A percentile compares a stretch with the other conserved stretches of the same genome.
These are phyloP conservation scores for Carpinus viminea DNA, from an alignment of 306 rosid genomes.

Conservation along the genomic window DNA sequence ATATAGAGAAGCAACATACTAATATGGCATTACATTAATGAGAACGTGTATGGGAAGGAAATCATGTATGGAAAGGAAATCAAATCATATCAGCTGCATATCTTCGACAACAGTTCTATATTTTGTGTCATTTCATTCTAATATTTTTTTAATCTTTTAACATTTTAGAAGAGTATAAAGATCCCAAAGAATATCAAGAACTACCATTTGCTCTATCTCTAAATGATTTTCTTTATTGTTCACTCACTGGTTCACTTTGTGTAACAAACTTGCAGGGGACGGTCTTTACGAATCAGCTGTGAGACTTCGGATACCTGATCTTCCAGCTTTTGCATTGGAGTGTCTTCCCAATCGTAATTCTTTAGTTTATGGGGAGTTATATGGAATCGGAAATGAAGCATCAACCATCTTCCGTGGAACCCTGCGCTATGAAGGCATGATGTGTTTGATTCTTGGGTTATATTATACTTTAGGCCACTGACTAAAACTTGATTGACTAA, in stretches of 20 bases:
- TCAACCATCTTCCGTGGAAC: constrained; percentile 91
- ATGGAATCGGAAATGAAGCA: constrained; percentile 82
- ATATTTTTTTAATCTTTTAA: background rate
- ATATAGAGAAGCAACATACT: too few species aligned
- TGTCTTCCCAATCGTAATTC: constrained; percentile 91
- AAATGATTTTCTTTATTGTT: background rate
- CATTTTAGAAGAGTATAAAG: background rate
- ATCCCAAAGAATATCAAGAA: background rate
- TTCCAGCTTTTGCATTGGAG: constrained; percentile 94
- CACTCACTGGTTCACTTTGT: background rate
- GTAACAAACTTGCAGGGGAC: constrained; percentile 56
- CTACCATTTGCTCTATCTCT: background rate
- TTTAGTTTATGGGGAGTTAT: constrained; percentile 72
- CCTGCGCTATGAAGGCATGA: constrained; percentile 89
- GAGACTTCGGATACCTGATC: constrained; percentile 60
- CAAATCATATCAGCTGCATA: too few species aligned
- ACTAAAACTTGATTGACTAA: constrained; percentile 11
- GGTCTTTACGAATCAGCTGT: constrained; percentile 78
- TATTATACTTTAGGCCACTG: constrained; percentile 11
- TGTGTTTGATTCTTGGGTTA: constrained; percentile 8
- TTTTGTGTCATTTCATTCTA: background rate
- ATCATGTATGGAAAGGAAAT: too few species aligned
- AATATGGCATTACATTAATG: too few species aligned
- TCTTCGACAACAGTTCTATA: background rate
- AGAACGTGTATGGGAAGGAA: too few species aligned